Evolutionary conservation across 2,329 filamentous ascomycete genomes (phyloP), one percentile per base, ranked within the genome.

Genomic region (Elsinoe australis): DNA sequence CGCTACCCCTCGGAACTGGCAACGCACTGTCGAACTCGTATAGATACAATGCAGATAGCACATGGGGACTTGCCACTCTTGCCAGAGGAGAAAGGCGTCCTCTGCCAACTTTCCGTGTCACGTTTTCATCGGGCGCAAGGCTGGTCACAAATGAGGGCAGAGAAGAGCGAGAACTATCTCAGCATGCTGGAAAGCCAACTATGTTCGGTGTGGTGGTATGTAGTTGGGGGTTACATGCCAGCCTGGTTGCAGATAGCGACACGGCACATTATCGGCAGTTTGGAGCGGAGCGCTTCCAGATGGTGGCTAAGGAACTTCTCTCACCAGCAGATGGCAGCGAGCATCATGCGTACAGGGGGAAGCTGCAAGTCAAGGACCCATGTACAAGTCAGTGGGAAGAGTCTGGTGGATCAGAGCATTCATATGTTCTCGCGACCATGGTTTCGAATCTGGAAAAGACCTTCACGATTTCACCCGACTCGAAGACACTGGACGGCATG

Each of bases 171-270:
- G 52, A 56, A 5, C 55, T 66, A 3, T 55, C 64, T 1, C 0
- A 46, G 49, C 21, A 56, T 41, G 49, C 64, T n/a, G 60, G 54
- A 44, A 58, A 52, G 1, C 61, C 62, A 0, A 57, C 57, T 0
- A 58, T 75, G 2, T 76, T 84, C 58, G 89, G 87, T 19, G 84
- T 83, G 18, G 87, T 95, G 17, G 89, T 96, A 1, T 83, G 82
- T 35, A 92, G 85, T 63, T 94, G 94, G 76, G 90, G 85, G 15
- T 80, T 96, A 59, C 90, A 96, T 60, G 86, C 89, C 22, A 81
- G 83, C 33, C 74, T 96, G 3, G 87, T 96, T 17, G 88, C 86
- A 57, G 88, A 95, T 68, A 92, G 85, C 64, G 90, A 96, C 64
- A 94, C 89, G 0, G 71, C 78, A 0, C 83, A 80, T 54, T 90